Evolutionary conservation across 148 eudicot genomes (phyloP).

Genomic region (Bassia scoparia): DNA sequence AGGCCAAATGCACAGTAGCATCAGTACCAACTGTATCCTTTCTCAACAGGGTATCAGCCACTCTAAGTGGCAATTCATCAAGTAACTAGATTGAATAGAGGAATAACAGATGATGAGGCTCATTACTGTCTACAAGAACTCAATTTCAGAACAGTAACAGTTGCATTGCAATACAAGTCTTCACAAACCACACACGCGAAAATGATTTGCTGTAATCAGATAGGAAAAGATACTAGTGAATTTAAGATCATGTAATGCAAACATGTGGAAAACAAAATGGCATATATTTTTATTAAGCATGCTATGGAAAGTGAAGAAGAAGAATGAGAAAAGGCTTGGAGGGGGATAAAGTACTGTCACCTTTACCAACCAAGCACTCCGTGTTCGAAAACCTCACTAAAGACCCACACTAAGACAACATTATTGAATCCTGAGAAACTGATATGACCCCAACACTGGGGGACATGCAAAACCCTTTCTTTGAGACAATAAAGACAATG

Average conservation of each 20-base stretch:
- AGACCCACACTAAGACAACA: no score
- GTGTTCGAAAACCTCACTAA: no score
- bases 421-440: no score
- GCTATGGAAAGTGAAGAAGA: no score
- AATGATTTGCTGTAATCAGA: not conserved
- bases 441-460: no score
- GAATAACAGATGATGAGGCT: not conserved
- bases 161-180: not conserved
- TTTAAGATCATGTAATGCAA: not conserved
- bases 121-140: not conserved
- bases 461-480: no score
- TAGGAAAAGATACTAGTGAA: no score
- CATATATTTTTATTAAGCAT: not conserved
- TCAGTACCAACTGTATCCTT: slow-evolving; percentile 73
- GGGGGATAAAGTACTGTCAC: no score
- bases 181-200: not conserved
- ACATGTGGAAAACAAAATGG: not conserved
- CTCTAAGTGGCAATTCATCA: slow-evolving; percentile 90
- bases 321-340: no score
- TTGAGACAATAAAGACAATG: no score
- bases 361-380: no score
- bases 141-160: not conserved
- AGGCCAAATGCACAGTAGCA: slow-evolving; percentile 75
- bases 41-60: slow-evolving; percentile 81
- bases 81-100: slow-evolving; percentile 33